phyloP scores from a whole-genome alignment of 1,284 basidiomycete genomes.

The Apiotrichum domesticum region DNA sequence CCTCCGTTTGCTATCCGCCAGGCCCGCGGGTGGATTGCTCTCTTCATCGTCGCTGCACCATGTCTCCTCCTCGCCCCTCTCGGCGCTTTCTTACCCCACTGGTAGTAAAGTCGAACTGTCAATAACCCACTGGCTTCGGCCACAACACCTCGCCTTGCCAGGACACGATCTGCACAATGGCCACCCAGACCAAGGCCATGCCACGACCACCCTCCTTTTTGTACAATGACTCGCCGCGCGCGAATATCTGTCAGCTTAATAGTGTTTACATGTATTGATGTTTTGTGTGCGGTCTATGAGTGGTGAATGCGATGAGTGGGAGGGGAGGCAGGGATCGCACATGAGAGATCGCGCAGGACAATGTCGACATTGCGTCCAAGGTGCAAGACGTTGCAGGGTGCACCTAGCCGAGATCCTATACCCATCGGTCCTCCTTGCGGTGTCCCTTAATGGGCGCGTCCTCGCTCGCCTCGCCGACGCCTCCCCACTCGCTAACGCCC shows the following conservation, averaged over 20 bases:
- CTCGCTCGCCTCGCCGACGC: conserved; percentile 56
- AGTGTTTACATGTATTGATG: conserved; percentile 2
- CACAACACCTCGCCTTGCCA: background rate
- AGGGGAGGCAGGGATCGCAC: too few species aligned
- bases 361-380: too few species aligned
- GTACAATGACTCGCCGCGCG: background rate
- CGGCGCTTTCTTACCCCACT: conserved; percentile 8
- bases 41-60: conserved; percentile 12
- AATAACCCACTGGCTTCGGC: background rate
- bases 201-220: too few species aligned
- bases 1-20: conserved; percentile 12
- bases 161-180: background rate
- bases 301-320: background rate
- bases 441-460: conserved; percentile 42
- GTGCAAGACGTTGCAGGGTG: too few species aligned
- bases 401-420: conserved; percentile 11
- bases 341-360: too few species aligned
- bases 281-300: background rate
- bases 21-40: conserved; percentile 13
- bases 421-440: conserved; percentile 41
- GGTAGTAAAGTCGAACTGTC: conserved; percentile 2
- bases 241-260: conserved; percentile 1
- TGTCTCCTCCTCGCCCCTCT: conserved; percentile 13
- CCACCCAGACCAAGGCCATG: background rate
- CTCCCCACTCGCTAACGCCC: conserved; percentile 84